phyloP scores from a whole-genome alignment of 371 early-diverging fungal genomes.

The Mucor sp. region DNA sequence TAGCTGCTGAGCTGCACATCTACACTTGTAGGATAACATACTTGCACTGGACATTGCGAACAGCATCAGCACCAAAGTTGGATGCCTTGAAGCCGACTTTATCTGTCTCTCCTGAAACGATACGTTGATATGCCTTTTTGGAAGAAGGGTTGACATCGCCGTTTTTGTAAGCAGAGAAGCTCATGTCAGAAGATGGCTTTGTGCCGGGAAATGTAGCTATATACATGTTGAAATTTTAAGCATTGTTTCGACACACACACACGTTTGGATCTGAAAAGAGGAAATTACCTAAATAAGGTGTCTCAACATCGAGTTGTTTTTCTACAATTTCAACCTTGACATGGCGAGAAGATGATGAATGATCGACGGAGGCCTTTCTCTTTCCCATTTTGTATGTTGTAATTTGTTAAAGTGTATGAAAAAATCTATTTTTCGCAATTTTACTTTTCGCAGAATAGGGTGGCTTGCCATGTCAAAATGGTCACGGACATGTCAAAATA shows the following conservation, averaged over 20 bases:
- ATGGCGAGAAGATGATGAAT: slow-evolving; percentile 13
- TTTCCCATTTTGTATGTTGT: slow-evolving; percentile 23
- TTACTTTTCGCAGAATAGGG: slow-evolving; percentile 3
- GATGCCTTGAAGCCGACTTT: slow-evolving; percentile 75
- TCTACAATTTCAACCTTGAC: slow-evolving; percentile 24
- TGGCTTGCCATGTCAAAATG: slow-evolving; percentile 7
- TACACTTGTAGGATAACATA: slow-evolving; percentile 19
- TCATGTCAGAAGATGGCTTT: slow-evolving; percentile 34
- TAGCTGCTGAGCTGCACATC: not conserved
- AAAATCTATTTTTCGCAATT: not conserved
- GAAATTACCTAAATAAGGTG: slow-evolving; percentile 39
- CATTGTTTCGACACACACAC: not conserved
- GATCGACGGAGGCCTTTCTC: slow-evolving; percentile 24
- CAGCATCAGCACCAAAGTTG: slow-evolving; percentile 63
- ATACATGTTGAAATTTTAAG: not conserved
- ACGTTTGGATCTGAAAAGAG: not conserved
- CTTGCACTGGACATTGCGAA: slow-evolving; percentile 53
- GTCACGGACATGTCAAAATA: not conserved
- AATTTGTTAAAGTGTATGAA: not conserved
- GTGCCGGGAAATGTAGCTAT: slow-evolving; percentile 51
- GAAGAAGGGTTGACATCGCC: slow-evolving; percentile 8
- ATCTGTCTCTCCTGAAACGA: slow-evolving; percentile 70
- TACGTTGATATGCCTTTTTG: slow-evolving; percentile 29
- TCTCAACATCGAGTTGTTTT: slow-evolving; percentile 19
- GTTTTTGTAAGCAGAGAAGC: slow-evolving; percentile 34